These are phyloP conservation scores for Ophiobolus disseminans DNA, from an alignment of 2,329 filamentous ascomycete species.

Conservation along the genomic window DNA sequence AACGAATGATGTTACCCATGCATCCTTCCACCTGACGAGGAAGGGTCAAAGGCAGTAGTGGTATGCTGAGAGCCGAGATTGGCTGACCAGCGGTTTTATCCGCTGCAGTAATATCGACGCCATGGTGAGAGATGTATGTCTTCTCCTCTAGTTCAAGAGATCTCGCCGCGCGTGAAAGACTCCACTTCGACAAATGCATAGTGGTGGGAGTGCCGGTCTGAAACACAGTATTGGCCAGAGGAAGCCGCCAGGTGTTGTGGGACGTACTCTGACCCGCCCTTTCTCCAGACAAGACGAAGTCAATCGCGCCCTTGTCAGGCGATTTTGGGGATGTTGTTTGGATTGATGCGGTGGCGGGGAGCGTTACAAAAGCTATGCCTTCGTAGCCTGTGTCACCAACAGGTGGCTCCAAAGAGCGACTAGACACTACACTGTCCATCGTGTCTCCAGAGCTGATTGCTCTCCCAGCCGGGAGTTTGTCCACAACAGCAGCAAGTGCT, in stretches of 20 bases:
- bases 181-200: conserved; percentile 37
- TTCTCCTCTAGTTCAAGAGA: conserved; percentile 16
- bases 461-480: conserved; percentile 41
- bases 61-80: conserved; percentile 43
- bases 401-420: conserved; percentile 14
- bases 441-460: conserved; percentile 3
- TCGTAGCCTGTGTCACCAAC: conserved; percentile 37
- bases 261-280: background rate
- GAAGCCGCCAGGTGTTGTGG: conserved; percentile 58
- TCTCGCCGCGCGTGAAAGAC: conserved; percentile 3
- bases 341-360: conserved; percentile 20
- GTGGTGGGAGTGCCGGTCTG: conserved; percentile 64
- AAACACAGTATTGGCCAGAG: conserved; percentile 80
- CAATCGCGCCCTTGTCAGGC: conserved; percentile 32
- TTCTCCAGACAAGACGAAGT: conserved; percentile 24
- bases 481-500: conserved; percentile 46
- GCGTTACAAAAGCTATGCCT: conserved; percentile 42
- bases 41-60: conserved; percentile 69
- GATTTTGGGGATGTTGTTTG: conserved; percentile 6
- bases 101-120: conserved; percentile 14
- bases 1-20: conserved; percentile 80
- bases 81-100: background rate
- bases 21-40: conserved; percentile 68
- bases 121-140: conserved; percentile 22
- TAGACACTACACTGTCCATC: conserved; percentile 4